Evolutionary conservation across 1,284 basidiomycete species (phyloP), one percentile per base, ranked within the genome.

Genomic region (Ganoderma resinaceum): DNA sequence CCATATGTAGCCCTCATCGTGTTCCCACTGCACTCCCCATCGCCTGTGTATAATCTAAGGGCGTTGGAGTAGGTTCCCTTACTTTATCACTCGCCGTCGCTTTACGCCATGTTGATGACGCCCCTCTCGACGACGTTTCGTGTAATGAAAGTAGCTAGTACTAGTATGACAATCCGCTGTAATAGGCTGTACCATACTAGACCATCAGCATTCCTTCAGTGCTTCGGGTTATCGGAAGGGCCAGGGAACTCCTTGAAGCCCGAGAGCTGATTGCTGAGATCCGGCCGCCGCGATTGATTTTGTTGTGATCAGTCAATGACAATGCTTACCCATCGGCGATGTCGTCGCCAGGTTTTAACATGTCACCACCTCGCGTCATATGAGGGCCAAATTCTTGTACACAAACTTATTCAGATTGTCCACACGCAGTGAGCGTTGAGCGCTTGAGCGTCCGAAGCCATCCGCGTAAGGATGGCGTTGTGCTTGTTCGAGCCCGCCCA

Each of bases 291-390:
- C 12, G 3, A 43, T 46, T 42, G 40, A 40, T 16, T 42, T 42
- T 18, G 0, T 18, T 18, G 40, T 7, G 40, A 26, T 14, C 3
- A 9, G 52, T 53, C 26, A 53, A 6, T 20, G 18, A 38, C n/a
- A 23, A 37, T 29, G 16, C 18, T 18, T 33, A 33, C 38, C 5
- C n/a, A 29, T n/a, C 11, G 11, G 26, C 46, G 11, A 11, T n/a
- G n/a, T n/a, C n/a, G n/a, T n/a, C 46, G 46, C 40, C n/a, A 23
- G 23, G 29, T n/a, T n/a, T n/a, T n/a, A n/a, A n/a, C n/a, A 61
- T 61, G 58, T 66, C 64, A 59, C 49, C 64, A 61, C 60, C 29
- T 65, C 40, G 43, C 31, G 64, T 59, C 31, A 65, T n/a, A 23
- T 29, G 20, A 33, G 23, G 16, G 23, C 33, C 37, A 58, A 12